Base-by-base conservation (phyloP, 257 asterid species). In the Thymus mandschuricus region DNA sequence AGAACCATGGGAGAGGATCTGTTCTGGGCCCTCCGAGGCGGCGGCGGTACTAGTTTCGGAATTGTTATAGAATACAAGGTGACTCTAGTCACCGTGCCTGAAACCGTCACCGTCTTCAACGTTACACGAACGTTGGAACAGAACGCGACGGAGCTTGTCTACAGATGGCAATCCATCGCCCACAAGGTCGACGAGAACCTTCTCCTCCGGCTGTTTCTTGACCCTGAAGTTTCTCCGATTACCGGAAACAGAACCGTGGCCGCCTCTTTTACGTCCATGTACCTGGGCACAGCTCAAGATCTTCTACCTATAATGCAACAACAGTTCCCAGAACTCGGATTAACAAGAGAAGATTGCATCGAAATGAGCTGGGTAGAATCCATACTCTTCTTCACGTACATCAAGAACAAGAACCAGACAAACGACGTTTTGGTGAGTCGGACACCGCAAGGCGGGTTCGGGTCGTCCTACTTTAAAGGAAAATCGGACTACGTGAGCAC, bases 301-400 rank as follows among this genome's bases (percentile, higher is more conserved):
- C 79, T 85, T 29, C 34, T 85, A 1, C 50, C n/a, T 1, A 10
- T 45, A 10, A 45, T 45, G 50, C n/a, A 45, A 45, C 13, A 45
- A 2, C 6, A 72, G 2, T 85, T 85, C 34, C 85, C 88, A 0
- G 88, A 85, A 45, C 70, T 85, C 3, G 86, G 86, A 6, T 62
- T 85, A 71, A 49, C 12, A 2, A 67, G 56, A 76, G 35, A 69
- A 43, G 88, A 86, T 33, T 81, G 83, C 3, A 66, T 0, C 1
- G 90, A 82, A 54, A 82, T 80, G 86, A 79, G 83, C 2, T 85
- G 90, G 90, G 70, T 81, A 15, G 77, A 79, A 29, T 71, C 86
- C 0, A 12, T 29, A 40, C 73, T 81, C 28, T 79, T 13, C 41
- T 78, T 81, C 3, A 54, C 79, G 0, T 74, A 68, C 48, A 9